Evolutionary conservation across 2,329 filamentous ascomycete genomes (phyloP), one percentile per base, ranked within the genome.

Genomic region (Pyricularia grisea): DNA sequence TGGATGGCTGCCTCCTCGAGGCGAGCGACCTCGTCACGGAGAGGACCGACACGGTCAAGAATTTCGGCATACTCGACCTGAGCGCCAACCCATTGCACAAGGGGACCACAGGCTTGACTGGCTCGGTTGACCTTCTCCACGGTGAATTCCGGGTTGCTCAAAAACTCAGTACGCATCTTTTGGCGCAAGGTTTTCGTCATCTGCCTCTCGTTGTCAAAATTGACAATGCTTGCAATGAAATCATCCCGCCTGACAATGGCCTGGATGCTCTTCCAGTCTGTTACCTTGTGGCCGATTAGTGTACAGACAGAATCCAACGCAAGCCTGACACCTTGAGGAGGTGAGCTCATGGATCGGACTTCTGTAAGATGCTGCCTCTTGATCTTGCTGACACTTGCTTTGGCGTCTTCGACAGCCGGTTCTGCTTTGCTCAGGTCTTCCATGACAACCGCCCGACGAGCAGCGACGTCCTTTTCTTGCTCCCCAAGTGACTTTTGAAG

Each of bases 11-110:
- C 88, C 70, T 96, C 91, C 79, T 98, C 93, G 23, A 99, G 87
- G 76, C 92, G 85, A 28, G 87, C 86, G 65, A 99, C 94, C 79
- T 99, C 95, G 67, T 94, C 91, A 76, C 94, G 91, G 69, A 99
- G 83, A 28, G 95, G 95, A 1, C 94, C 96, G 70, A 99, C 93
- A 55, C 93, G 89, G 77, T 98, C 94, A 72, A 99, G 83, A 74
- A 99, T 99, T 73, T 95, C 93, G n/a, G 94, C 97, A 79, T 97
- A 99, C 76, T 92, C 93, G 76, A 99, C 95, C 80, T 99, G 95
- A 25, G 95, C 96, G 78, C 92, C 87, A 3, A 97, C 94, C 95
- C 95, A 99, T 77, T 97, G 93, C 23, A 99, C 94, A 17, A 99
- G 85, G 30, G 95, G 96, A 75, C 95, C 96, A 79, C 95, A 99